phyloP scores from a whole-genome alignment of 768 basidiomycete species.

The Tricholoma terreum region DNA sequence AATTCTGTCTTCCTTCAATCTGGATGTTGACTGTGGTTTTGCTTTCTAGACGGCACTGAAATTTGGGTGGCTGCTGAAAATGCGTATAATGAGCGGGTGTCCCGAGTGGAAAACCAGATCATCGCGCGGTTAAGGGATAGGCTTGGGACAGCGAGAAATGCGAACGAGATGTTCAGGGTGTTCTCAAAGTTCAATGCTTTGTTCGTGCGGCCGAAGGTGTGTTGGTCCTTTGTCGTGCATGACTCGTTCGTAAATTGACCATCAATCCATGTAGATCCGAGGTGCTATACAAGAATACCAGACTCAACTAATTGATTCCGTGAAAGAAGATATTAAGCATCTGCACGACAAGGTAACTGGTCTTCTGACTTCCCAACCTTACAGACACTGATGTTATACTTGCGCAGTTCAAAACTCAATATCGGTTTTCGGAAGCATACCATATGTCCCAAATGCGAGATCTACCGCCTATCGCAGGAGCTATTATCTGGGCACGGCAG shows the following conservation, averaged over 20 bases:
- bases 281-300: conserved; percentile 99
- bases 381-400: neutral
- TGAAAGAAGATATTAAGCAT: conserved; percentile 96
- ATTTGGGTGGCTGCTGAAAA: conserved; percentile 98
- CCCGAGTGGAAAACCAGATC: conserved; percentile 97
- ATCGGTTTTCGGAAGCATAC: conserved; percentile 92
- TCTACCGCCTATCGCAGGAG: conserved; percentile 94
- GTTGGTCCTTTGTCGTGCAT: conserved; percentile 9
- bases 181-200: conserved; percentile 98
- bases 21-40: neutral
- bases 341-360: conserved; percentile 80
- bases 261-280: conserved; percentile 58
- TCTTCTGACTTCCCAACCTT: neutral
- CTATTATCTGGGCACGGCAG: conserved; percentile 99
- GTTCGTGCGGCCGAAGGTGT: conserved; percentile 92
- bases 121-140: conserved; percentile 90
- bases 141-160: conserved; percentile 92
- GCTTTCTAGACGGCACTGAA: conserved; percentile 80
- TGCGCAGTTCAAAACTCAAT: conserved; percentile 96
- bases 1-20: neutral
- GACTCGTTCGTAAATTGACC: neutral
- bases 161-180: conserved; percentile 99
- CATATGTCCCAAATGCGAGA: conserved; percentile 99
- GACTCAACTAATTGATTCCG: conserved; percentile 96
- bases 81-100: conserved; percentile 96